Evolutionary conservation across 164 flowering plant genomes (phyloP), one percentile per base, ranked within the genome.

Genomic region (Platanus orientalis): DNA sequence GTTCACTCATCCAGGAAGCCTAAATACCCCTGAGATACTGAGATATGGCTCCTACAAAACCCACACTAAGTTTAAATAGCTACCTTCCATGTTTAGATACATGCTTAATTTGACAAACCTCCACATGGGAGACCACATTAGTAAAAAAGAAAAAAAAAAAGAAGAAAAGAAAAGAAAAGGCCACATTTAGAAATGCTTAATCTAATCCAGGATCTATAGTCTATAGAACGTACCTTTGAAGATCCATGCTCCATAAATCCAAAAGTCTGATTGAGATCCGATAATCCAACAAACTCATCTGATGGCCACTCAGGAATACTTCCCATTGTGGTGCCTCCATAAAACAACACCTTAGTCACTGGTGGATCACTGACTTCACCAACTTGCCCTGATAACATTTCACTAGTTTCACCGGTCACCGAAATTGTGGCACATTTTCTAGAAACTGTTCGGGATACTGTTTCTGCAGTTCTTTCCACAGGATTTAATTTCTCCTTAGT

Each of bases 271-370:
- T 64, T 72, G 65, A 78, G 76, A 29, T 85, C 98, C 47, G 69
- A 62, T 2, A 81, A 44, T 28, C 82, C 90, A 63, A 86, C 67
- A 66, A 84, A 76, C 1, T 94, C 98, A 66, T 89, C 97, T 16
- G 91, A 61, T 26, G 79, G 86, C 98, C 96, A 89, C 30, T 75
- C 83, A 4, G 82, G 69, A 27, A 78, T 59, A 54, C 69, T 75
- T 57, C 82, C 93, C 69, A 77, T 63, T 2, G 62, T 60, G 63
- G 84, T 81, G 42, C 90, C 87, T 34, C 89, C 85, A 51, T 76
- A 58, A 69, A 68, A 74, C 29, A 82, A 50, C 27, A 72, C 45
- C 68, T 74, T 80, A 27, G 71, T 30, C 2, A 69, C 61, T 14
- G 68, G 57, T 55, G 54, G 47, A 29, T 73, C 76, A 19, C 68